phyloP scores from a whole-genome alignment of 148 eudicot genomes.

The Vaccinium darrowii region DNA sequence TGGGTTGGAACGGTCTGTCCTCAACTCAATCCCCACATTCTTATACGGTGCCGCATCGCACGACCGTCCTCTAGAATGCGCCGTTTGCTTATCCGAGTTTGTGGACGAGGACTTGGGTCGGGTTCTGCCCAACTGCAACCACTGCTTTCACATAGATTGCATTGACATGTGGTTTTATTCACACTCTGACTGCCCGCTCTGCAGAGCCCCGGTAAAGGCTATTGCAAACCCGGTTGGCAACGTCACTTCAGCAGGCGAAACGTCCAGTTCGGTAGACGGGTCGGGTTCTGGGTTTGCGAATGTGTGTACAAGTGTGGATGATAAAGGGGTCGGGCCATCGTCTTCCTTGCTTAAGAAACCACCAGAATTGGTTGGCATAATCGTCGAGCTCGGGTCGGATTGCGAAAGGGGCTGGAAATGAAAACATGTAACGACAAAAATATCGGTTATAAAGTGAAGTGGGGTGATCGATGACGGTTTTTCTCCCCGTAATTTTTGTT shows the following conservation, averaged over 20 bases:
- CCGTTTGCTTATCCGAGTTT: slow-evolving; percentile 48
- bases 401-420: neutral
- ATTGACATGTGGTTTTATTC: slow-evolving; percentile 48
- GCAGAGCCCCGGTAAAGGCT: slow-evolving; percentile 29
- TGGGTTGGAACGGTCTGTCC: slow-evolving; percentile 20
- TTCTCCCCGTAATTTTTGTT: neutral
- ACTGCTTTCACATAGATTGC: slow-evolving; percentile 42
- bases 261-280: neutral
- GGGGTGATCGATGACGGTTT: neutral
- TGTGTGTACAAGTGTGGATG: neutral
- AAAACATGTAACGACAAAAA: neutral
- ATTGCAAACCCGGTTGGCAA: neutral
- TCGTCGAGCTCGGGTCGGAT: slow-evolving; percentile 4
- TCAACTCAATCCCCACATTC: slow-evolving; percentile 25
- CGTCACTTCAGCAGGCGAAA: neutral
- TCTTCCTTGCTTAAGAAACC: neutral
- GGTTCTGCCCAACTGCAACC: slow-evolving; percentile 40
- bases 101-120: slow-evolving; percentile 31
- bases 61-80: slow-evolving; percentile 31
- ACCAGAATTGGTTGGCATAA: neutral
- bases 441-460: neutral
- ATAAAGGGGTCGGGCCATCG: neutral
- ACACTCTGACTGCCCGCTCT: slow-evolving; percentile 45
- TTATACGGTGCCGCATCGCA: neutral
- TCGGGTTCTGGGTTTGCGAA: neutral